Base-by-base conservation (phyloP, 1,284 basidiomycete genomes). In the Tausonia pullulans region DNA sequence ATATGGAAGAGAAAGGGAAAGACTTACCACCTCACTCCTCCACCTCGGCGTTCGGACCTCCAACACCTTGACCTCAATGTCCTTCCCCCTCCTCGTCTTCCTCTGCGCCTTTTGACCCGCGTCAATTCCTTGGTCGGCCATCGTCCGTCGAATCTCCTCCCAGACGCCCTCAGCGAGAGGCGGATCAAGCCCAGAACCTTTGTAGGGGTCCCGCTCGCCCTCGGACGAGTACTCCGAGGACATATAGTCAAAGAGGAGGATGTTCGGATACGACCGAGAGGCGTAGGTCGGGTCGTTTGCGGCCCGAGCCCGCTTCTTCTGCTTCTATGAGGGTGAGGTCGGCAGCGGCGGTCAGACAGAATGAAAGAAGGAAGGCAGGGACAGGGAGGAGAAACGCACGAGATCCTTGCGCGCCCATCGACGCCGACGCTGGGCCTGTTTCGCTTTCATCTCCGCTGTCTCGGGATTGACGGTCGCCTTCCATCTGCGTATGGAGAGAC, bases 11-110 rank as follows among this genome's bases (percentile, higher is more conserved):
- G 13, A 8, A 27, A 51, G 1, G 11, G 49, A 13, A 53, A 27
- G 7, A 69, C 73, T 68, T 62, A 75, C 74, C 58, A 70, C 58
- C 1, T 67, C 64, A 14, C 71, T 72, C 13, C 76, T 68, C 76
- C 76, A 77, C 11, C 70, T 69, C 39, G 75, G 74, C 8, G 72
- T 74, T 52, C 75, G 69, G 8, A 97, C 93, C 41, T 93, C 90
- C 71, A 90, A 69, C 0, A 88, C 88, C 27, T 83, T 83, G 60
- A 82, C 82, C 69, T 81, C 79, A 79, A 83, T 69, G 79, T 78
- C 54, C 74, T 98, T 94, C 68, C 78, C 79, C 74, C 83, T 83
- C 60, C 92, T 80, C 78, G 98, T 98, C 70, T 80, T 69, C 64
- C 51, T 53, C 48, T 4, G 41, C 63, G 16, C 45, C 48, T 51